Evolutionary conservation across 768 basidiomycete species (phyloP), one percentile per base, ranked within the genome.

Genomic region (Xerocomus brunneocitrinus): DNA sequence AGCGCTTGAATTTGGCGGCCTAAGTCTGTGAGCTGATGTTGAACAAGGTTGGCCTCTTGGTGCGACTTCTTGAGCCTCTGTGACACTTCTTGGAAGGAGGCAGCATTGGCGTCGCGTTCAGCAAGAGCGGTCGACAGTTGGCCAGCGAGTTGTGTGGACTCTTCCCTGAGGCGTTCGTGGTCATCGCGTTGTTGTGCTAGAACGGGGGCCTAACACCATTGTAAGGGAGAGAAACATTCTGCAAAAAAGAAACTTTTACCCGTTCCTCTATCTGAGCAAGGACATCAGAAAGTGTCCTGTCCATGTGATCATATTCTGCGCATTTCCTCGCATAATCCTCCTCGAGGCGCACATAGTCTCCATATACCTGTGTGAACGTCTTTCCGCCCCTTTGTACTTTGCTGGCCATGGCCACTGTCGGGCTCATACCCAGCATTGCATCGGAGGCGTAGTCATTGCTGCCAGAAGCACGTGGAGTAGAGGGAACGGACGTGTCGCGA

Each of bases 341-440:
- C 67, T 97, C 87, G 38, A 95, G 78, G 50, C 82, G 80, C 34
- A 95, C 84, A 59, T 91, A 91, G 64, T 97, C 92, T 14, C 89
- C 80, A 67, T 97, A 98, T 22, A 98, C 86, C 63, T 97, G 90
- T 0, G 95, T 95, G 72, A 95, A 95, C 1, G 89, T 89, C 77
- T 89, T 90, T 28, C 90, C 91, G 27, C 76, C 81, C 67, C 82
- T 84, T 73, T 94, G 92, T 22, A 86, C 81, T 56, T 78, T 82
- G 71, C 85, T 85, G 7, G 87, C 91, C 74, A 95, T 83, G 4
- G 88, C 86, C 12, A 95, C 89, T 0, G 94, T 91, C 2, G 95
- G 92, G 63, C 90, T 93, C 16, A 94, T 72, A 41, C 84, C 82
- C 64, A 87, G 73, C 73, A 85, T 80, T 8, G 78, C 77, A 36